Evolutionary conservation across 768 basidiomycete genomes (phyloP).

Genomic region (Pleurotus platypus): DNA sequence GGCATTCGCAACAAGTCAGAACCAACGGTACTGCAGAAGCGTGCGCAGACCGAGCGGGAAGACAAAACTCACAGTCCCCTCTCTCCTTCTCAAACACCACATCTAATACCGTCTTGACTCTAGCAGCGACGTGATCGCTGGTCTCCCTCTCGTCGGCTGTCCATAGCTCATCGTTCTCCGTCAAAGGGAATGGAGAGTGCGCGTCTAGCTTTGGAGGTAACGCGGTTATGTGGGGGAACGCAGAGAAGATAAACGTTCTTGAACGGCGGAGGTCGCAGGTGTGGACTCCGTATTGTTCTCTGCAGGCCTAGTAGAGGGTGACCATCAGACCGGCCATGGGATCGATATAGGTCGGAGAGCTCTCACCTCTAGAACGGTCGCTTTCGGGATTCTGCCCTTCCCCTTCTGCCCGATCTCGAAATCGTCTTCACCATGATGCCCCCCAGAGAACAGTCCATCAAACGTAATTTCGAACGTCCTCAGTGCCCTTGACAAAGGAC

Average conservation of each 20-base stretch:
- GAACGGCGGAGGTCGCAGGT: conserved; percentile 66
- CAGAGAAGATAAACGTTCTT: conserved; percentile 39
- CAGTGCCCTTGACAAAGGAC: conserved; percentile 62
- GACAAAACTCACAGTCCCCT: conserved; percentile 40
- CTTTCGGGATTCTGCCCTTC: too few relatives aligned
- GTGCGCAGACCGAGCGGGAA: neutral
- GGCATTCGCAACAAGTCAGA: neutral
- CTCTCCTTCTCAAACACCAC: conserved; percentile 45
- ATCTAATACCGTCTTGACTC: conserved; percentile 53
- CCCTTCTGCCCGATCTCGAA: too few relatives aligned
- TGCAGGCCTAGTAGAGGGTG: conserved; percentile 45
- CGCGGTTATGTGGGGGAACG: conserved; percentile 44
- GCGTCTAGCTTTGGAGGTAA: conserved; percentile 36
- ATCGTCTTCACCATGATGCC: too few relatives aligned
- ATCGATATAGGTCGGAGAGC: neutral
- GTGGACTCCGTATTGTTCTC: conserved; percentile 65
- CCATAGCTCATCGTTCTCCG: conserved; percentile 69
- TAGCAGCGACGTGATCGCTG: conserved; percentile 34
- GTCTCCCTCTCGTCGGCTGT: conserved; percentile 51
- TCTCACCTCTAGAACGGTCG: neutral
- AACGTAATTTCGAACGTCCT: conserved; percentile 56
- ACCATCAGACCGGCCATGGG: neutral
- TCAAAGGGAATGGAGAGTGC: conserved; percentile 30
- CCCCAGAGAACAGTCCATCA: conserved; percentile 19
- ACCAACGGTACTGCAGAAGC: neutral